Conservation (phyloP, 257 asterid genomes). For the Lycium ferocissimum region DNA sequence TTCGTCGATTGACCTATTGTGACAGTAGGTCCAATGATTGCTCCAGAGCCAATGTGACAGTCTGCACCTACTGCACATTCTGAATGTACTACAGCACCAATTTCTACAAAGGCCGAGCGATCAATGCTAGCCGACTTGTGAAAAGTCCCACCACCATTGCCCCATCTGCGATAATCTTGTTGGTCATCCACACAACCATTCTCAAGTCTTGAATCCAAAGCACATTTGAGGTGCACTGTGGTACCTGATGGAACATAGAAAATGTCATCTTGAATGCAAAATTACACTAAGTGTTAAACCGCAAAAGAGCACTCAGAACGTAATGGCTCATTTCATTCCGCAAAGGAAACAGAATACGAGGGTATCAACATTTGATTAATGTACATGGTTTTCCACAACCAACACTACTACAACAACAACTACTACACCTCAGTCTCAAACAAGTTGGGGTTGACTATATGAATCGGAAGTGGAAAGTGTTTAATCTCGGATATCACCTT, state of each 20-base stretch:
- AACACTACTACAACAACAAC: neutral
- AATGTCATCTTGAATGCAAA: conserved; percentile 9
- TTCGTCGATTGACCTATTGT: conserved; percentile 76
- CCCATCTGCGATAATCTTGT: conserved; percentile 67
- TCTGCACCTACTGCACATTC: conserved; percentile 66
- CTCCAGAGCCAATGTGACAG: conserved; percentile 75
- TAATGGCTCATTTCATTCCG: neutral
- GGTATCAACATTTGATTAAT: neutral
- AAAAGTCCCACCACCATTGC: conserved; percentile 79
- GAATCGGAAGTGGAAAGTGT: too few relatives aligned
- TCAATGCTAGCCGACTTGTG: conserved; percentile 74
- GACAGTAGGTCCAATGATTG: conserved; percentile 77
- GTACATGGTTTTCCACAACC: neutral
- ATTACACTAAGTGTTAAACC: neutral
- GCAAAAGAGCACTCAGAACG: neutral
- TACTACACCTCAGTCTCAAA: too few relatives aligned
- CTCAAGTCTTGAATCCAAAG: conserved; percentile 51
- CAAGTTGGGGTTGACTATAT: too few relatives aligned
- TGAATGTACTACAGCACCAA: conserved; percentile 77
- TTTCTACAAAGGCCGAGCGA: conserved; percentile 72
- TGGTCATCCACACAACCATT: conserved; percentile 41
- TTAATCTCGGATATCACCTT: too few relatives aligned
- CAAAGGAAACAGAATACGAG: neutral
- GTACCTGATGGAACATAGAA: neutral
- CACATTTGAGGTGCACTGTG: neutral